These are phyloP conservation scores for Xanthoconium separans DNA, from an alignment of 1,284 basidiomycete genomes.

Conservation along the genomic window DNA sequence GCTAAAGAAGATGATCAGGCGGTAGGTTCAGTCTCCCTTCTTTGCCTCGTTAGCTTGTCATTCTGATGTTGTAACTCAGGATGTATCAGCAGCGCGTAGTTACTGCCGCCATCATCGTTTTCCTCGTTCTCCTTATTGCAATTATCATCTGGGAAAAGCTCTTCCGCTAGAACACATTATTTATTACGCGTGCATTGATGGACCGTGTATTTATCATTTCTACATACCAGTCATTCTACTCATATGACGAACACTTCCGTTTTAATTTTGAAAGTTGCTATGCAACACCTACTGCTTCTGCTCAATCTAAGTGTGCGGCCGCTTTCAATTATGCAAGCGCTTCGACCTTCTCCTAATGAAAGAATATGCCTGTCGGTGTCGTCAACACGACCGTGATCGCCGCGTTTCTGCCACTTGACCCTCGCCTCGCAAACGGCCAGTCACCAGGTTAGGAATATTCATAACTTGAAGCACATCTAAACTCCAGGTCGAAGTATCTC, in stretches of 20 bases:
- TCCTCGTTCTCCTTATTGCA: slow-evolving; percentile 68
- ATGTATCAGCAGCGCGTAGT: slow-evolving; percentile 82
- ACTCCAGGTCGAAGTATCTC: slow-evolving; percentile 48
- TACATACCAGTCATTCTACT: slow-evolving; percentile 19
- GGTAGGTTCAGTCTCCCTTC: slow-evolving; percentile 42
- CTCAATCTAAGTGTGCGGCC: too few species aligned
- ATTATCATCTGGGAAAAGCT: slow-evolving; percentile 76
- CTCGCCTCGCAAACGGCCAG: too few species aligned
- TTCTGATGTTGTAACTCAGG: slow-evolving; percentile 42
- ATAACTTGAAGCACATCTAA: slow-evolving; percentile 61
- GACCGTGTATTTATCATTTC: slow-evolving; percentile 33
- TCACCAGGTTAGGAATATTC: slow-evolving; percentile 58
- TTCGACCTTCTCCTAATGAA: slow-evolving; percentile 47
- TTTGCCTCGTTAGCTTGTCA: slow-evolving; percentile 5
- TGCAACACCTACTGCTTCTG: slow-evolving; percentile 44
- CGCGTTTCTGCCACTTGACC: too few species aligned
- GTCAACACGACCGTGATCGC: slow-evolving; percentile 58
- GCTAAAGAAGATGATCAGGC: slow-evolving; percentile 74
- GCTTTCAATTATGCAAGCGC: slow-evolving; percentile 45
- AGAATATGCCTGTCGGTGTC: slow-evolving; percentile 46
- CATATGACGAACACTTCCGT: slow-evolving; percentile 13
- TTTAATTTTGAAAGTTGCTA: not conserved
- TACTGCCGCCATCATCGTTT: slow-evolving; percentile 65
- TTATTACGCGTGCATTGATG: slow-evolving; percentile 13
- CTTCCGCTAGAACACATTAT: slow-evolving; percentile 31